These are phyloP conservation scores for Clavispora asparagi DNA, from an alignment of 805 yeast species.

Conservation along the genomic window DNA sequence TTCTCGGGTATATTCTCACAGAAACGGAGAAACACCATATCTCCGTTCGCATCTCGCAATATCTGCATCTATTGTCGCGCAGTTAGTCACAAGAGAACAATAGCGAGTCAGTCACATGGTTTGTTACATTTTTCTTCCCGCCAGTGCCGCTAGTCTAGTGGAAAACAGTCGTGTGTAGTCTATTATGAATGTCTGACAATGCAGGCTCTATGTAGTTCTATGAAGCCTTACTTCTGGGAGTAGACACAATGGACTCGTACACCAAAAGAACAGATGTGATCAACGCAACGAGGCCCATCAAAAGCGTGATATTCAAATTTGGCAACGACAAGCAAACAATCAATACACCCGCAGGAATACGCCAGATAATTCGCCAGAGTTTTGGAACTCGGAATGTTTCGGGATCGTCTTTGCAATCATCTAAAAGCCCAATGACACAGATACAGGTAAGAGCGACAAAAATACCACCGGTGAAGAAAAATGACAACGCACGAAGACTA, in stretches of 20 bases:
- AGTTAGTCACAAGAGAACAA: not conserved
- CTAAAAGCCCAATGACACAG: constrained; percentile 38
- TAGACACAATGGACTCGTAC: constrained; percentile 33
- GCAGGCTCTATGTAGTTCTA: not conserved
- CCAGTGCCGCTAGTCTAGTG: no score
- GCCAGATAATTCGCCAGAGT: constrained; percentile 33
- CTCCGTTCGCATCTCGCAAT: no score
- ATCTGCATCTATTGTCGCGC: no score
- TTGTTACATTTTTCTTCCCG: no score
- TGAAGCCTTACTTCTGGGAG: constrained; percentile 14
- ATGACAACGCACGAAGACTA: constrained; percentile 36
- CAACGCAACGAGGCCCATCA: constrained; percentile 40
- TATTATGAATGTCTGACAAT: no score
- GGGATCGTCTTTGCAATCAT: constrained; percentile 38
- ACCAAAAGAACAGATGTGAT: constrained; percentile 27
- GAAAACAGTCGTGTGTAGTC: no score
- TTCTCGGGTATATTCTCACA: no score
- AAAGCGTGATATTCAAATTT: constrained; percentile 30
- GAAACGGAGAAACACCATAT: no score
- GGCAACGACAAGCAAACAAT: constrained; percentile 43
- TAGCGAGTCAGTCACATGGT: no score
- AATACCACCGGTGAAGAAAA: constrained; percentile 51
- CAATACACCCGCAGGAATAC: constrained; percentile 37
- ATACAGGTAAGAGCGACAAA: constrained; percentile 39
- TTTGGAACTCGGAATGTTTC: constrained; percentile 26